Evolutionary conservation across 78 protist genomes (phyloP).

Genomic region (Cavenderia fasciculata): DNA sequence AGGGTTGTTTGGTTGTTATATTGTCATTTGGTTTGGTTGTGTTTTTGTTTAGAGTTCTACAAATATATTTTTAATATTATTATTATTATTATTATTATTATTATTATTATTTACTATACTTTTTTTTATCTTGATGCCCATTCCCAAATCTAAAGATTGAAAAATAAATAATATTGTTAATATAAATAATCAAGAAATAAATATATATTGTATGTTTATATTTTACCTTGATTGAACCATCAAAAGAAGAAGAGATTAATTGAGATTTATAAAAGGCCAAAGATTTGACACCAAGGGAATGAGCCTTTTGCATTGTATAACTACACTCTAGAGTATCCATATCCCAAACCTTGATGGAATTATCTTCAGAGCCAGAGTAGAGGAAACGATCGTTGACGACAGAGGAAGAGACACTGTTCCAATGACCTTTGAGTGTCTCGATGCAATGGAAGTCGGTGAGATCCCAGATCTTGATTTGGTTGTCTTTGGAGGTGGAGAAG

Average conservation of each 20-base stretch:
- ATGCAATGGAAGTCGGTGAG: conserved; percentile 57
- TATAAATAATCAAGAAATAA: too few species aligned
- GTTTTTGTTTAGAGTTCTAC: too few species aligned
- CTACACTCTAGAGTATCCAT: conserved; percentile 57
- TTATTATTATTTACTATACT: neutral
- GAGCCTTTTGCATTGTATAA: conserved; percentile 55
- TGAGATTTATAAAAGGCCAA: conserved; percentile 17
- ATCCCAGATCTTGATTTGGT: conserved; percentile 72
- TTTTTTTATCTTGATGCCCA: conserved; percentile 20
- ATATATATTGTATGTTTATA: too few species aligned
- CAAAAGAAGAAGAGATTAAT: conserved; percentile 37
- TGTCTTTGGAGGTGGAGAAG: conserved; percentile 58
- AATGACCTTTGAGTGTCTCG: conserved; percentile 67
- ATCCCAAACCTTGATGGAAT: conserved; percentile 75
- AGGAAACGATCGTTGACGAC: conserved; percentile 60
- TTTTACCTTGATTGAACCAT: conserved; percentile 63
- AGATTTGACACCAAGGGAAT: conserved; percentile 53
- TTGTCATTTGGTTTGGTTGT: too few species aligned
- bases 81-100: neutral
- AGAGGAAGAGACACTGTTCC: conserved; percentile 41
- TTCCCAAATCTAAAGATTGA: too few species aligned
- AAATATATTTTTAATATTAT: too few species aligned
- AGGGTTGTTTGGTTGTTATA: too few species aligned
- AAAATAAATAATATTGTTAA: too few species aligned
- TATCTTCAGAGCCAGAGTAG: conserved; percentile 65